These are phyloP conservation scores for Leersia perrieri DNA, from an alignment of 176 grass and related monocot species.

Conservation along the genomic window DNA sequence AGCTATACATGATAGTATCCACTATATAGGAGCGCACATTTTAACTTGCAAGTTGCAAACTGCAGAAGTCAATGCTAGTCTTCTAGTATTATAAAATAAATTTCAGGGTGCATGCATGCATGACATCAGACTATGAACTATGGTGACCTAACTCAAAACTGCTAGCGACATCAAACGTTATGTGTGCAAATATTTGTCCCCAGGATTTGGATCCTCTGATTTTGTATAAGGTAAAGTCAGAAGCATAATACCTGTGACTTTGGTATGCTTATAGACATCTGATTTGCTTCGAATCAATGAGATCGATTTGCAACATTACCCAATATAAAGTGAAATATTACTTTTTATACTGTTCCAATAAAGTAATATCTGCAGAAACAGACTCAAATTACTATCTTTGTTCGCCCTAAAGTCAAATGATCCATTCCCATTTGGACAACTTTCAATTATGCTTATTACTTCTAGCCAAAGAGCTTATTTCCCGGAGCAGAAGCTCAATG, in stretches of 20 bases:
- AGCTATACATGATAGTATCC: not conserved
- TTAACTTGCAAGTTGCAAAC: slow-evolving; percentile 10
- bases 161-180: not conserved
- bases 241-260: no score
- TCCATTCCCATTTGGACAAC: not conserved
- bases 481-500: not conserved
- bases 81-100: not conserved
- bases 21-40: not conserved
- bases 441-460: not conserved
- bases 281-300: no score
- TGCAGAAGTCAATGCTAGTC: not conserved
- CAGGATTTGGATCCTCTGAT: no score
- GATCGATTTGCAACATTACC: no score
- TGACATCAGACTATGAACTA: no score
- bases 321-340: no score
- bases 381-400: no score
- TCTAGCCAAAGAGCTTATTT: not conserved
- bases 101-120: not conserved
- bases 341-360: no score
- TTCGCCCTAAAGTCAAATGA: no score
- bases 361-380: no score
- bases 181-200: not conserved
- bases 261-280: no score
- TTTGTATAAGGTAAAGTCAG: no score
- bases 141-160: slow-evolving; percentile 16